A percentile compares a stretch with the other conserved stretches of the same genome.
phyloP scores from a whole-genome alignment of 2,329 filamentous ascomycete genomes.

The Myriosclerotinia scirpicola region DNA sequence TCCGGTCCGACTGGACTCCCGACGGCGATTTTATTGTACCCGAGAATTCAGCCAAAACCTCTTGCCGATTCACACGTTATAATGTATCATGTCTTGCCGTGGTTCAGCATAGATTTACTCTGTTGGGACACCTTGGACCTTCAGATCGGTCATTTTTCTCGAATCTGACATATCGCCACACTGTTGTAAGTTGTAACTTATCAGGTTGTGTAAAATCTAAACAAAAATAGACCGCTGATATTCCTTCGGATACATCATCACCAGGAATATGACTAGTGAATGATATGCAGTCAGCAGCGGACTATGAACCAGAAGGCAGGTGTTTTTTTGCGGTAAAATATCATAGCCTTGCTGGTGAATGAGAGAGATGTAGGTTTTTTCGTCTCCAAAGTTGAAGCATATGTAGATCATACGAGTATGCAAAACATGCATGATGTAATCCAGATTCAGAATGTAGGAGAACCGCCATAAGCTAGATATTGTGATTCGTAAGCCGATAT shows the following conservation, averaged over 20 bases:
- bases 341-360: not conserved
- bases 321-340: not conserved
- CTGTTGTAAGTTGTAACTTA: slow-evolving; percentile 4
- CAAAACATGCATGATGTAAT: not conserved
- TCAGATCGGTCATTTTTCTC: slow-evolving; percentile 18
- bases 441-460: not conserved
- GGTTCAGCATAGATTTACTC: not conserved
- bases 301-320: not conserved
- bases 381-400: slow-evolving; percentile 1
- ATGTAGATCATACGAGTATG: not conserved
- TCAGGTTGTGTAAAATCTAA: slow-evolving; percentile 1
- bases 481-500: slow-evolving; percentile 7
- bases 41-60: slow-evolving; percentile 9
- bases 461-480: slow-evolving; percentile 20
- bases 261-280: slow-evolving; percentile 6
- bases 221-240: not conserved
- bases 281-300: slow-evolving; percentile 15
- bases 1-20: slow-evolving; percentile 13
- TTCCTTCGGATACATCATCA: not conserved
- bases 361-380: no score
- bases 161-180: slow-evolving; percentile 15
- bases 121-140: not conserved
- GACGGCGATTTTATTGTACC: slow-evolving; percentile 17
- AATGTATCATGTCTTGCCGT: not conserved
- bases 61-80: not conserved